Evolutionary conservation across 2,329 filamentous ascomycete genomes (phyloP).

Genomic region (Paramyrothecium sp.): DNA sequence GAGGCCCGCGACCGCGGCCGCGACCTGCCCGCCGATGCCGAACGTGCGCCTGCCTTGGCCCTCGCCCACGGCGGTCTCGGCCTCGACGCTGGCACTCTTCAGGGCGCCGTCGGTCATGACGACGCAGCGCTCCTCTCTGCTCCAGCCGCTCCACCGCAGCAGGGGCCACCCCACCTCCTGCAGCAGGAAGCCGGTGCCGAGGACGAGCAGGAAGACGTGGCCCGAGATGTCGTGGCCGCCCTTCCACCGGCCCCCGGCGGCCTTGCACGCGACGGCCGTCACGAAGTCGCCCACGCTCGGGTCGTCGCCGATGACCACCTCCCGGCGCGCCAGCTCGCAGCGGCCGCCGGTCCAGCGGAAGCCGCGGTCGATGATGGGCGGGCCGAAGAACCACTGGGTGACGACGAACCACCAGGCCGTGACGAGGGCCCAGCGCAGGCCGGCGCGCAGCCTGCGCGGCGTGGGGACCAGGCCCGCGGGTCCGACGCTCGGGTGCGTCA

Average conservation of each 20-base stretch:
- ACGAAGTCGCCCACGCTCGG: conserved; percentile 50
- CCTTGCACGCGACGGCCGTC: conserved; percentile 78
- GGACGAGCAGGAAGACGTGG: conserved; percentile 87
- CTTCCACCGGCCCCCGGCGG: conserved; percentile 77
- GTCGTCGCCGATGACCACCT: conserved; percentile 43
- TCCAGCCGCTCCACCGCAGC: conserved; percentile 35
- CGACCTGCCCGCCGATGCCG: conserved; percentile 52
- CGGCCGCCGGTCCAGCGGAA: conserved; percentile 86
- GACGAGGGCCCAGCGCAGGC: conserved; percentile 66
- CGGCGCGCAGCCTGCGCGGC: conserved; percentile 50
- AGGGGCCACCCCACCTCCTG: conserved; percentile 72
- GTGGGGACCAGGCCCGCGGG: conserved; percentile 17
- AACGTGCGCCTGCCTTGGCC: conserved; percentile 26
- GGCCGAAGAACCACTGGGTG: conserved; percentile 97
- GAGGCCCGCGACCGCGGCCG: conserved; percentile 63
- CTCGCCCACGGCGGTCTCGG: conserved; percentile 19
- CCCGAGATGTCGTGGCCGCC: conserved; percentile 97
- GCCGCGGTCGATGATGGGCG: conserved; percentile 82
- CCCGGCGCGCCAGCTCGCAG: conserved; percentile 62
- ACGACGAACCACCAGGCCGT: conserved; percentile 81
- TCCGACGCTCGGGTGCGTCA: conserved; percentile 61
- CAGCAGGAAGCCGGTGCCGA: conserved; percentile 77
- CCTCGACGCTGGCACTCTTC: conserved; percentile 55
- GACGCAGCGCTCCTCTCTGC: conserved; percentile 63
- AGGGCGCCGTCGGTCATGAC: conserved; percentile 65